phyloP scores from a whole-genome alignment of 768 basidiomycete species.

The Artomyces pyxidatus region DNA sequence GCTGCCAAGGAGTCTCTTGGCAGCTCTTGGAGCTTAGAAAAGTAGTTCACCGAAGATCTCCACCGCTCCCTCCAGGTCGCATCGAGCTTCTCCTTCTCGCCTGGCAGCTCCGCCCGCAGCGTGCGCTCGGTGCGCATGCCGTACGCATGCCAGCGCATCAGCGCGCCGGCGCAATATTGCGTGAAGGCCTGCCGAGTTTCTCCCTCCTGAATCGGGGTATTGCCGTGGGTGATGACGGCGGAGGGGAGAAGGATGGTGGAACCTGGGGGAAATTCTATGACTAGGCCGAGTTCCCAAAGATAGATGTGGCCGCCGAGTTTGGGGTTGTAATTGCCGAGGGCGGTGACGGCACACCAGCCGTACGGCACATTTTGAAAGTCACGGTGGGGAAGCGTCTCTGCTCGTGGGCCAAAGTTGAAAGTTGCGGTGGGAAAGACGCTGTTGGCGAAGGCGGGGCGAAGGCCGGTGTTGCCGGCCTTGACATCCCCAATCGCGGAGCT shows the following conservation, averaged over 20 bases:
- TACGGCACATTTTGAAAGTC: slow-evolving; percentile 5
- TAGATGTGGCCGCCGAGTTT: slow-evolving; percentile 12
- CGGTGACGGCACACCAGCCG: slow-evolving; percentile 12
- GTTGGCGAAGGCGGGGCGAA: slow-evolving; percentile 7
- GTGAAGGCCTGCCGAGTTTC: slow-evolving; percentile 1
- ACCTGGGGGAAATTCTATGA: slow-evolving; percentile 17
- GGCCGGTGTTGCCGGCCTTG: not conserved
- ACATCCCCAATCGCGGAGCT: not conserved
- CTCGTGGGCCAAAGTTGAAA: slow-evolving; percentile 12
- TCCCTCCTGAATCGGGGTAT: slow-evolving; percentile 8
- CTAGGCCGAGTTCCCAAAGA: slow-evolving; percentile 10
- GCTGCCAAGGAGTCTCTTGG: too few species aligned
- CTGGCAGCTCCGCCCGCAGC: too few species aligned
- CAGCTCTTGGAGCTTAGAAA: too few species aligned
- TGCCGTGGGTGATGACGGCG: slow-evolving; percentile 12
- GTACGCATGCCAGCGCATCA: not conserved
- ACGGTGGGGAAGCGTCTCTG: slow-evolving; percentile 2
- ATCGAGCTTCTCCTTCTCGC: too few species aligned
- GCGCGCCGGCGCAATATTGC: slow-evolving; percentile 2
- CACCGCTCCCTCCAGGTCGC: too few species aligned
- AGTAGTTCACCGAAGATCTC: too few species aligned
- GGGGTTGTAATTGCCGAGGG: slow-evolving; percentile 10
- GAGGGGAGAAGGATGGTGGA: slow-evolving; percentile 14
- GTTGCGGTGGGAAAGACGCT: slow-evolving; percentile 9
- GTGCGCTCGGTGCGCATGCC: slow-evolving; percentile 1